Percentiles rank a stretch among this genome's conserved stretches.
Evolutionary conservation across 2,329 filamentous ascomycete species (phyloP).

Genomic region (Colletotrichum gloeosporioides): DNA sequence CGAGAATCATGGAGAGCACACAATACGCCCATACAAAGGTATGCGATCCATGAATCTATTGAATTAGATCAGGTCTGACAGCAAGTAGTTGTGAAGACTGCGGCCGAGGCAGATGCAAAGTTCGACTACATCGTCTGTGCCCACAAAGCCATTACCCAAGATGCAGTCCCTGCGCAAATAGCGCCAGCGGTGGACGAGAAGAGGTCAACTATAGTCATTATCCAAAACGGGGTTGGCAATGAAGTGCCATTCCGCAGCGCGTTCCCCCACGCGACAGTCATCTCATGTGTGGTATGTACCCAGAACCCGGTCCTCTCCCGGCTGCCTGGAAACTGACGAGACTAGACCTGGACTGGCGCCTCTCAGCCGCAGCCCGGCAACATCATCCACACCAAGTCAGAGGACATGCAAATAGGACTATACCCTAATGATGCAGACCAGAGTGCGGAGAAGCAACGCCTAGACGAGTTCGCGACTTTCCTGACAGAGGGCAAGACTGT

Average conservation of each 20-base stretch:
- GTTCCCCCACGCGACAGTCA: conserved; percentile 57
- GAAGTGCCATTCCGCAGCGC: conserved; percentile 56
- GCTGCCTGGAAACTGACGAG: neutral
- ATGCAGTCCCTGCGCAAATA: conserved; percentile 37
- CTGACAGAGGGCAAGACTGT: conserved; percentile 47
- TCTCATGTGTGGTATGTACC: conserved; percentile 59
- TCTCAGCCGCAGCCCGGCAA: conserved; percentile 53
- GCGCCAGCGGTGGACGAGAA: conserved; percentile 37
- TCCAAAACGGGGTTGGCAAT: conserved; percentile 68
- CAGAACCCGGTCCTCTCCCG: neutral
- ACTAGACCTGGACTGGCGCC: conserved; percentile 57
- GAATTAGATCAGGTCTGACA: neutral
- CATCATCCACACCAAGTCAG: conserved; percentile 54
- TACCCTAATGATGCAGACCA: conserved; percentile 43
- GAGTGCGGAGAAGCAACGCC: conserved; percentile 36
- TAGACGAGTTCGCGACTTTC: conserved; percentile 45
- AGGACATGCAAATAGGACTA: conserved; percentile 60
- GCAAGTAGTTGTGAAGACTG: conserved; percentile 45
- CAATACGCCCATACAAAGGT: conserved; percentile 51
- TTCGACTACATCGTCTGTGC: conserved; percentile 64
- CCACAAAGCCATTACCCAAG: conserved; percentile 57
- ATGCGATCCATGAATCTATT: neutral
- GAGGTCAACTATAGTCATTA: conserved; percentile 59
- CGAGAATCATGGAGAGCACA: conserved; percentile 60
- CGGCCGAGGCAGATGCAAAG: conserved; percentile 46